Conservation (phyloP, 2,329 filamentous ascomycete species). For the Trichoderma asperellum region DNA sequence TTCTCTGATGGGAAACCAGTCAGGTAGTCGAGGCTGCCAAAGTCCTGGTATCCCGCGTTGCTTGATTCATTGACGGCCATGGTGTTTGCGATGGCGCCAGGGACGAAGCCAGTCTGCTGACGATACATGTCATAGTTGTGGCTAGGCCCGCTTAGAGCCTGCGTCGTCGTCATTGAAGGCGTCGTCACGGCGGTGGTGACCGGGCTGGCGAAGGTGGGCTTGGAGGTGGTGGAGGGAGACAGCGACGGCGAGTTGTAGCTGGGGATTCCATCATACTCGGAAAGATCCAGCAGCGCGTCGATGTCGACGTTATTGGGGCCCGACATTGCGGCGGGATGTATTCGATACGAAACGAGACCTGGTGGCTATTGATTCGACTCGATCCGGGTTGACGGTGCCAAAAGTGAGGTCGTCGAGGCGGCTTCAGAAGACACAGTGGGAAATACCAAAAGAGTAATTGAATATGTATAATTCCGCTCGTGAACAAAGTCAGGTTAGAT, state of each 20-base stretch:
- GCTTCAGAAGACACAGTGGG: not conserved
- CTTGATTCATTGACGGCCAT: constrained; percentile 73
- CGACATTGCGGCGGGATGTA: constrained; percentile 41
- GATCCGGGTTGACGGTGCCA: not conserved
- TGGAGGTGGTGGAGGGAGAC: constrained; percentile 59
- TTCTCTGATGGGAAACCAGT: constrained; percentile 64
- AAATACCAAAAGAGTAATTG: not conserved
- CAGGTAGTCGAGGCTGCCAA: constrained; percentile 55
- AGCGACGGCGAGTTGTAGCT: constrained; percentile 64
- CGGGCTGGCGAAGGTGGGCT: constrained; percentile 57
- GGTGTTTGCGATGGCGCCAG: constrained; percentile 79
- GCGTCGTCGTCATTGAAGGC: constrained; percentile 60
- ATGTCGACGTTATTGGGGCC: constrained; percentile 54
- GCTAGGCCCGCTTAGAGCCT: constrained; percentile 76
- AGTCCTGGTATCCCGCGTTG: constrained; percentile 57
- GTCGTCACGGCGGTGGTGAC: constrained; percentile 57
- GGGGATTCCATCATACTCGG: constrained; percentile 62
- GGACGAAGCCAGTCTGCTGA: constrained; percentile 91
- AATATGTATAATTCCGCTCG: not conserved
- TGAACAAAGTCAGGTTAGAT: constrained; percentile 7
- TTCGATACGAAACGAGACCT: not conserved
- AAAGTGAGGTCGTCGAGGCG: not conserved
- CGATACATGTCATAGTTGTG: constrained; percentile 95
- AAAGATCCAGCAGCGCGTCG: constrained; percentile 64
- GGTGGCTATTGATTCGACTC: not conserved